A percentile compares a stretch with the other conserved stretches of the same genome.
phyloP scores from a whole-genome alignment of 345 rosid species.

The Mercurialis annua region DNA sequence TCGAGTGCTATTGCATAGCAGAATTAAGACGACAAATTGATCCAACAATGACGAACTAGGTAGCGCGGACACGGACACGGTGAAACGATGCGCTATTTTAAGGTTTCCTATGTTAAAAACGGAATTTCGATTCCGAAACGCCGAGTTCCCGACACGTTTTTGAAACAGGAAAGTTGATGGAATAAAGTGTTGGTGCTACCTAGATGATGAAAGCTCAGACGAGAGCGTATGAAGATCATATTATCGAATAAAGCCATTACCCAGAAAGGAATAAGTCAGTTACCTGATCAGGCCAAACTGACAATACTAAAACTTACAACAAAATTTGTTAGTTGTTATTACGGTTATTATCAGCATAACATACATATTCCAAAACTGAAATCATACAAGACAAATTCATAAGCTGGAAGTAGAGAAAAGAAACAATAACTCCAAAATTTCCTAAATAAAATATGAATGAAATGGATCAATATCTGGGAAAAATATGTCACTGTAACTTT shows the following conservation, averaged over 20 bases:
- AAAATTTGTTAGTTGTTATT: not conserved
- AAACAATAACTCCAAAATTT: not conserved
- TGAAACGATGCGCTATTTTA: too few species aligned
- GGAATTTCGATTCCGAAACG: too few species aligned
- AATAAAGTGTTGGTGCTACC: too few species aligned
- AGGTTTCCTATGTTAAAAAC: too few species aligned
- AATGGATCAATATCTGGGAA: not conserved
- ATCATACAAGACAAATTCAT: not conserved
- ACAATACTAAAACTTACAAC: not conserved
- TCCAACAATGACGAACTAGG: too few species aligned
- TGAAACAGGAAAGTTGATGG: too few species aligned
- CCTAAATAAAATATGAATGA: not conserved
- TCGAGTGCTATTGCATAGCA: not conserved
- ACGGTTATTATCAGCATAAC: not conserved
- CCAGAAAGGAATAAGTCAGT: not conserved
- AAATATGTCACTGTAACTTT: conserved; percentile 2
- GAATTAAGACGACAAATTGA: not conserved
- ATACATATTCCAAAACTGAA: not conserved
- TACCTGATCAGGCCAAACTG: not conserved
- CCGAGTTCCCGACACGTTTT: too few species aligned
- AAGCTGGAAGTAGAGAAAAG: not conserved
- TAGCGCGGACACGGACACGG: too few species aligned
- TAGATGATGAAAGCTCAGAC: not conserved
- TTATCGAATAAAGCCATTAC: not conserved
- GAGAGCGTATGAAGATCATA: not conserved